Percentiles rank a stretch among this genome's conserved stretches.
These are phyloP conservation scores for Gremmenia infestans DNA, from an alignment of 2,329 filamentous ascomycete genomes.

Conservation along the genomic window DNA sequence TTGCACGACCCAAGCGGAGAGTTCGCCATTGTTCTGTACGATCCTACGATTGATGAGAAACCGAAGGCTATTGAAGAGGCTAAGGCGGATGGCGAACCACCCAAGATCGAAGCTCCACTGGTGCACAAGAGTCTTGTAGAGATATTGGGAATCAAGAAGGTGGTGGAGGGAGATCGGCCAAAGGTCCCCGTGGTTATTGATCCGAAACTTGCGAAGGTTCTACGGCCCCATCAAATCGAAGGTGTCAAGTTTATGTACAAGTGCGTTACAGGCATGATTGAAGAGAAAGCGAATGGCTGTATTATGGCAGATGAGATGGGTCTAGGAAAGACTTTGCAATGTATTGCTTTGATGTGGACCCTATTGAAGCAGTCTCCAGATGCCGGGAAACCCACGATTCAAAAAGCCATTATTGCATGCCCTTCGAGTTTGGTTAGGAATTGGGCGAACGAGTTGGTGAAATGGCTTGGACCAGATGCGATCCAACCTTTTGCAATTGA, in stretches of 20 bases:
- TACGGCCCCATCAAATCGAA: conserved; percentile 95
- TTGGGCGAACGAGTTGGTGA: conserved; percentile 94
- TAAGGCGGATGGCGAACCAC: conserved; percentile 40
- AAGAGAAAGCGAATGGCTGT: conserved; percentile 88
- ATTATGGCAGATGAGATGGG: conserved; percentile 99
- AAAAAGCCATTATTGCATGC: conserved; percentile 95
- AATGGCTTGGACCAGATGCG: conserved; percentile 92
- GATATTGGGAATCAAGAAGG: conserved; percentile 90
- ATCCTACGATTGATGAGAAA: conserved; percentile 88
- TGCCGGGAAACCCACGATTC: conserved; percentile 87
- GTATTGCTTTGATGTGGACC: conserved; percentile 95
- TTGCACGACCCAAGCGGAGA: conserved; percentile 93
- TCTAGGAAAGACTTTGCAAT: conserved; percentile 93
- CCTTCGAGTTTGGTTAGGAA: conserved; percentile 95
- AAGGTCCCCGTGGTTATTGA: conserved; percentile 98
- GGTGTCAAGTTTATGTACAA: conserved; percentile 97
- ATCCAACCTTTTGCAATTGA: conserved; percentile 93
- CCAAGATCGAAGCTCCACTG: conserved; percentile 68
- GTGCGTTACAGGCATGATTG: conserved; percentile 92
- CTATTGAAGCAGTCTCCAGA: conserved; percentile 92
- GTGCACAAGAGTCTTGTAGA: conserved; percentile 94
- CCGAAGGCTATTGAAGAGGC: conserved; percentile 46
- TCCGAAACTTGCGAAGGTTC: conserved; percentile 78
- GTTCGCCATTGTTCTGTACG: conserved; percentile 92
- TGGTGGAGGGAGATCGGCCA: conserved; percentile 72